Base-by-base conservation (phyloP, 2,329 filamentous ascomycete species). In the Pseudogymnoascus sp. region DNA sequence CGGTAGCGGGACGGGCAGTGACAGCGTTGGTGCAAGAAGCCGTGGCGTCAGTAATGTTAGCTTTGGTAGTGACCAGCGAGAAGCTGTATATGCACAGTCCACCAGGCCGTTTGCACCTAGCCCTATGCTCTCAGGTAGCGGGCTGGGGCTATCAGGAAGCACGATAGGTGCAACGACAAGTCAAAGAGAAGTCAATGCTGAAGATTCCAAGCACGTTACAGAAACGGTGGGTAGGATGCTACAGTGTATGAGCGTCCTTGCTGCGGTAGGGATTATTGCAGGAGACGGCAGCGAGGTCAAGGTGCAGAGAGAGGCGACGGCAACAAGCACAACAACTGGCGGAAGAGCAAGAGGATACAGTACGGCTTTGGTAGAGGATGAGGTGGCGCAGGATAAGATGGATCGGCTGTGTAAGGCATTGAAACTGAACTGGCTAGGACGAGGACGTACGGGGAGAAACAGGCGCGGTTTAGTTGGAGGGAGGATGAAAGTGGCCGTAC, bases 211-310 rank as follows among this genome's bases (percentile, higher is more conserved):
- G 71, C 85, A 94, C 70, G 85, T 97, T 60, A 96, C 94, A 0
- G 92, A 97, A 67, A 96, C 93, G 67, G 92, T 97, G 0, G 94
- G 91, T 0, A 81, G 93, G 58, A 96, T 99, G 90, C 78, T 99
- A 65, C 94, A 99, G 76, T 99, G 94, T 73, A 88, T 97, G 74
- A 93, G 88, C 71, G 91, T 99, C 6, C 79, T 99, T 20, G 89
- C 90, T 2, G 87, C 86, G 64, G 83, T 96, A 11, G 87, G 78
- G 6, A 64, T 68, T 30, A 64, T 67, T 6, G 64, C 62, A n/a
- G 67, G 68, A 43, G 66, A 66, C 7, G 30, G 61, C 60, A 3
- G 58, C 54, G 9, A 38, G 22, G 16, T 22, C 16, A 37, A 39
- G 60, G 57, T 41, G 6, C 20, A 59, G 18, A 34, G 20, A 18